Conservation (phyloP, 192 early-diverging fungal genomes). For the Entrophospora sp. region DNA sequence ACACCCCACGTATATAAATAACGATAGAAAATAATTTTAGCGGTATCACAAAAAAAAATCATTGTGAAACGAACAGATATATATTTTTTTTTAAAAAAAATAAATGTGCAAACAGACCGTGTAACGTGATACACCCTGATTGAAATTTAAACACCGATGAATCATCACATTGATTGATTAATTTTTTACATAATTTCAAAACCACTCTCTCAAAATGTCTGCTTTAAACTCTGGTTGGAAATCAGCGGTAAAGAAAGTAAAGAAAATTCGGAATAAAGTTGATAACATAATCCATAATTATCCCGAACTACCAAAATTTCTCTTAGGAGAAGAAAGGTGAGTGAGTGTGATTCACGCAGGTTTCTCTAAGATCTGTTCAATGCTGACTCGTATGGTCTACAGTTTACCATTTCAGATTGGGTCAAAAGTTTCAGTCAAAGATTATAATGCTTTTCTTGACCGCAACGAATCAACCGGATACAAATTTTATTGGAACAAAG, state of each 20-base stretch:
- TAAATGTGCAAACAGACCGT: too few relatives aligned
- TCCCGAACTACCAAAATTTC: slow-evolving; percentile 9
- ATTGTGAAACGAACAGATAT: too few relatives aligned
- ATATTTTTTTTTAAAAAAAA: too few relatives aligned
- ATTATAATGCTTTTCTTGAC: slow-evolving; percentile 12
- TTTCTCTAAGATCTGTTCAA: slow-evolving; percentile 2
- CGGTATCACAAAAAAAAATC: too few relatives aligned
- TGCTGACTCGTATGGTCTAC: slow-evolving; percentile 9
- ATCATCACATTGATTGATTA: too few relatives aligned
- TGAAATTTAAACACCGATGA: too few relatives aligned
- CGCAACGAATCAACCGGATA: slow-evolving; percentile 1
- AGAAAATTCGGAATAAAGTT: neutral
- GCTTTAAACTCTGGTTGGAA: neutral
- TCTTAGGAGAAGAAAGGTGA: slow-evolving; percentile 3
- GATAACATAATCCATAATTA: neutral
- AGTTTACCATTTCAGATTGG: slow-evolving; percentile 18
- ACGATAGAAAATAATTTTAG: too few relatives aligned
- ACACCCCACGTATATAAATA: too few relatives aligned
- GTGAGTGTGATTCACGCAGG: neutral
- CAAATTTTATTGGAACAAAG: slow-evolving; percentile 1
- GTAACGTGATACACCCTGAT: too few relatives aligned
- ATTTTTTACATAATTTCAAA: too few relatives aligned
- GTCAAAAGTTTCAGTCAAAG: neutral
- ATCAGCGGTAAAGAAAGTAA: neutral
- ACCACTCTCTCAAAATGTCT: slow-evolving; percentile 4